Evolutionary conservation across 768 basidiomycete genomes (phyloP), one percentile per base, ranked within the genome.

Genomic region (Collybia mongolica): DNA sequence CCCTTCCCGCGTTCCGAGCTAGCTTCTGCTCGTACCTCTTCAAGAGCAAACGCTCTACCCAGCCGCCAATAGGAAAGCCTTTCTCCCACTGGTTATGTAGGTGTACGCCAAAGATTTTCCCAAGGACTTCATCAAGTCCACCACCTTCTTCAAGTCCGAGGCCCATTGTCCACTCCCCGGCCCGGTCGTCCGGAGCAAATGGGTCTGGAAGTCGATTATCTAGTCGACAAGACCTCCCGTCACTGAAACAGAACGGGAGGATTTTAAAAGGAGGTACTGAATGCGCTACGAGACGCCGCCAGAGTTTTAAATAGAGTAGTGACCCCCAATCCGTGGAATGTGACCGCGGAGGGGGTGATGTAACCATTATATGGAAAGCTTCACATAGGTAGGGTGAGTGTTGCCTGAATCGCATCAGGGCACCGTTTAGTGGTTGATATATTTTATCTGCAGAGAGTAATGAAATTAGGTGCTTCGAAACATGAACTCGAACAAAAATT

Each of bases 51-150:
- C 89, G 73, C 49, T 90, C 83, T 5, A 99, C 84, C 95, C 95
- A 98, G 0, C 96, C 96, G 2, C 72, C 81, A 15, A 65, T 62
- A 0, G 96, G 94, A 63, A 88, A 98, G 44, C 69, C 68, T 73
- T 93, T 97, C 46, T 88, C 81, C 95, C 96, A 98, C 67, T 93
- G 93, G 67, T 98, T 97, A 66, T 98, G 96, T 59, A 98, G 63
- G 69, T 98, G 96, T 29, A 98, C 80, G 0, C 85, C 80, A 71
- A 96, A 99, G 11, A 96, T 78, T 52, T 88, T 84, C 14, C 72
- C 68, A 23, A 95, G 68, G 49, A 75, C 79, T 54, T 72, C 58
- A 62, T 89, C 86, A 56, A 88, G 65, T 5, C 76, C 79, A 4
- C 84, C 89, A 12, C 79, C 87, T 54, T 75, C 78, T 55, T 79